phyloP scores from a whole-genome alignment of 352 stramenopile genomes.

The Aphanomyces astaci region DNA sequence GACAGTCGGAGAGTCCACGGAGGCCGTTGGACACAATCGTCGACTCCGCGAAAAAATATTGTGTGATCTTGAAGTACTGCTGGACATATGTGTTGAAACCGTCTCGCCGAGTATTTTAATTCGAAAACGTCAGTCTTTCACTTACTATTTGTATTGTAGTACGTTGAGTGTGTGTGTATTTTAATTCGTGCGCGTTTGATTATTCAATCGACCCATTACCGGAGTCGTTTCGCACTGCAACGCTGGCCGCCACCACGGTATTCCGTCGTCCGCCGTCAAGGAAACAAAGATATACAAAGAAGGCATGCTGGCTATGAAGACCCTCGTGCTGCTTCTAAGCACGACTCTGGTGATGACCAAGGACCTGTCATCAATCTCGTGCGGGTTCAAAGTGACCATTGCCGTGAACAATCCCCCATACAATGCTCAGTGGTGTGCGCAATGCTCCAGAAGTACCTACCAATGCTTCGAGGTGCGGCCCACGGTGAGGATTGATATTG shows the following conservation, averaged over 20 bases:
- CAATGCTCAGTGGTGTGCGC: conserved; percentile 9
- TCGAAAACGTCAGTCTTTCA: too few relatives aligned
- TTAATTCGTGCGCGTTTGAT: too few relatives aligned
- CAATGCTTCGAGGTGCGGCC: neutral
- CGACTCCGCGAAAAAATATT: neutral
- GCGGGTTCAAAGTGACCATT: neutral
- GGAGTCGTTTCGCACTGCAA: too few relatives aligned
- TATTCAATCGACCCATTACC: too few relatives aligned
- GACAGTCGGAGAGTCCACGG: neutral
- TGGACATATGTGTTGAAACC: too few relatives aligned
- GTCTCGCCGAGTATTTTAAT: neutral
- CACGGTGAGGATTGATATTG: neutral
- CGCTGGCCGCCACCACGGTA: too few relatives aligned
- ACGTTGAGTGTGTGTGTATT: too few relatives aligned
- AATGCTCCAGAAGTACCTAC: neutral
- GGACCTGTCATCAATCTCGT: neutral
- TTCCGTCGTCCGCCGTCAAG: too few relatives aligned
- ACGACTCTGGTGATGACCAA: neutral
- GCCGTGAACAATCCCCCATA: neutral
- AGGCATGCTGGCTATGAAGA: neutral
- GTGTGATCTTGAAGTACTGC: neutral
- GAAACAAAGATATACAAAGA: too few relatives aligned
- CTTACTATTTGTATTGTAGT: too few relatives aligned
- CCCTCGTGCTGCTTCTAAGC: neutral
- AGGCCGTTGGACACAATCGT: neutral